Evolutionary conservation across 2,329 filamentous ascomycete species (phyloP).

Genomic region (Myriangium duriaei): DNA sequence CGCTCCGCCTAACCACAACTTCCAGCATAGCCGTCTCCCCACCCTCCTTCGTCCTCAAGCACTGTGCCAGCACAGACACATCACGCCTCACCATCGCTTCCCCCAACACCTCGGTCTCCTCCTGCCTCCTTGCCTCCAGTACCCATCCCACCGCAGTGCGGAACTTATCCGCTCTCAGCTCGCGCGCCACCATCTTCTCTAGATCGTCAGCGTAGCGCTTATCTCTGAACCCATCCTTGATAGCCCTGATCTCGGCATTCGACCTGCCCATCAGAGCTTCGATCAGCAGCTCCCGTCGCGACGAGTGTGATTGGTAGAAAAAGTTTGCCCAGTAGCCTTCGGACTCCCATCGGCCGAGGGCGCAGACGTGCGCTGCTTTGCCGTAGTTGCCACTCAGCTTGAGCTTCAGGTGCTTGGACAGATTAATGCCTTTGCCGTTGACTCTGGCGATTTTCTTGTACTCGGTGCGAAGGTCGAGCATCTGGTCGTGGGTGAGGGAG

Average conservation of each 20-base stretch:
- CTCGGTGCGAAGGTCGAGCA: slow-evolving; percentile 71
- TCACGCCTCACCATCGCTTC: slow-evolving; percentile 51
- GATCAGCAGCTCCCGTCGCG: slow-evolving; percentile 76
- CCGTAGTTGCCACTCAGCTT: slow-evolving; percentile 69
- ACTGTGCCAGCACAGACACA: slow-evolving; percentile 56
- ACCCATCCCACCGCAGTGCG: slow-evolving; percentile 74
- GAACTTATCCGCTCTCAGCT: slow-evolving; percentile 94
- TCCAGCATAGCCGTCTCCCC: slow-evolving; percentile 80
- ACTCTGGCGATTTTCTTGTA: slow-evolving; percentile 87
- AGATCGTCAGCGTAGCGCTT: slow-evolving; percentile 82
- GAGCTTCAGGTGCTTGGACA: slow-evolving; percentile 75
- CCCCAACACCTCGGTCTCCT: slow-evolving; percentile 54
- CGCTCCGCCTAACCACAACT: slow-evolving; percentile 69
- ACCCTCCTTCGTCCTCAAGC: slow-evolving; percentile 58
- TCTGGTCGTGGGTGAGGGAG: slow-evolving; percentile 70
- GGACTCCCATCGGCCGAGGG: slow-evolving; percentile 78
- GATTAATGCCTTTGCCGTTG: slow-evolving; percentile 66
- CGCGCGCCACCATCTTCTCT: slow-evolving; percentile 74
- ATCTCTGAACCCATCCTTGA: slow-evolving; percentile 81
- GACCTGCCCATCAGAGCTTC: slow-evolving; percentile 83
- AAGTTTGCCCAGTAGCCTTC: slow-evolving; percentile 98
- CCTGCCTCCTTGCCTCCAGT: slow-evolving; percentile 71
- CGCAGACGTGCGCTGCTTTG: slow-evolving; percentile 83
- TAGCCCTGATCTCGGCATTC: slow-evolving; percentile 73
- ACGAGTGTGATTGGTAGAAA: slow-evolving; percentile 85